phyloP scores from a whole-genome alignment of 2,329 filamentous ascomycete species.

The Neofusicoccum parvum region DNA sequence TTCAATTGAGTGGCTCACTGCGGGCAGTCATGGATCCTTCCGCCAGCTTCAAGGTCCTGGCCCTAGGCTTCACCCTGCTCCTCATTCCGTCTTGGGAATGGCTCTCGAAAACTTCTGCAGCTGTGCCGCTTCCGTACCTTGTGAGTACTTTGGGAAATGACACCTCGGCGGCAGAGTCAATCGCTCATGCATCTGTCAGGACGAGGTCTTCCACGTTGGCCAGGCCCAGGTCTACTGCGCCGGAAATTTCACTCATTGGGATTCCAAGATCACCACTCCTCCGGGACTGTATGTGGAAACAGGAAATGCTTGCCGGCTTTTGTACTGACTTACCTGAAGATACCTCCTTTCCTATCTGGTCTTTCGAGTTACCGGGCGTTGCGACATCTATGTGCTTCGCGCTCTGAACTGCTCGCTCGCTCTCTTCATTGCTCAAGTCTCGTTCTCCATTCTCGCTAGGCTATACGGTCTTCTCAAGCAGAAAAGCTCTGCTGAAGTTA shows the following conservation, averaged over 20 bases:
- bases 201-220: conserved; percentile 86
- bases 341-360: conserved; percentile 47
- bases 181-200: conserved; percentile 50
- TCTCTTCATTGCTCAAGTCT: conserved; percentile 20
- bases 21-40: conserved; percentile 10
- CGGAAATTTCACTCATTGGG: conserved; percentile 76
- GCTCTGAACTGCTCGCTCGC: conserved; percentile 35
- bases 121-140: conserved; percentile 61
- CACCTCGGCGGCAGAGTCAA: not conserved
- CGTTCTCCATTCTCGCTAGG: conserved; percentile 19
- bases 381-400: conserved; percentile 42
- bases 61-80: conserved; percentile 17
- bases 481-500: not conserved
- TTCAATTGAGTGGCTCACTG: not conserved
- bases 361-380: conserved; percentile 40
- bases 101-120: conserved; percentile 48
- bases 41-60: conserved; percentile 18
- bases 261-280: conserved; percentile 96
- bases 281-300: conserved; percentile 66
- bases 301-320: conserved; percentile 51
- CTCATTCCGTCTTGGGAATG: conserved; percentile 37
- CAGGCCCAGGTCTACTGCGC: conserved; percentile 87
- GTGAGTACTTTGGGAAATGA: conserved; percentile 39
- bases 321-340: conserved; percentile 36
- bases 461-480: conserved; percentile 18